Base-by-base conservation (phyloP, 305 asterid species). In the Ruellia speciosa region DNA sequence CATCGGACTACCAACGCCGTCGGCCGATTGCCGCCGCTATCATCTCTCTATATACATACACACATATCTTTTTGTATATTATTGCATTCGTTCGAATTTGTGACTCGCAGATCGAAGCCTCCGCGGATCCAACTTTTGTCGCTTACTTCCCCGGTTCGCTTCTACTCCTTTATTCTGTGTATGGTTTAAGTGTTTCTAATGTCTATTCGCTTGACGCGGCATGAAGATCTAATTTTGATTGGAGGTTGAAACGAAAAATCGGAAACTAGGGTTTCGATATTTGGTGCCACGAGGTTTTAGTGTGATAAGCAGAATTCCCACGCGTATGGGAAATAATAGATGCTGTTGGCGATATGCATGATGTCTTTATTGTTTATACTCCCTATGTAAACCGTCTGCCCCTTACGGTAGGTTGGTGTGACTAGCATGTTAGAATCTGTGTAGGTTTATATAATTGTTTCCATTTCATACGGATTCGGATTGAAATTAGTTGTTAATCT, bases 221-320 rank as follows among this genome's bases (percentile, higher is more conserved):
- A 43, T 49, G 66, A 65, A 59, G 75, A 69, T 62, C 58, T 66
- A 49, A 59, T 60, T 69, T 52, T 57, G 67, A 60, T 65, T 52
- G 56, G 51, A 35, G 60, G 16, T 58, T 15, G 56, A 48, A 33
- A 49, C 24, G 12, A 8, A 19, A 24, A 39, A 7, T 9, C 18
- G 57, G 51, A 45, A 66, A 50, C 66, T 76, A 72, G 81, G 78
- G 78, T 76, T 76, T 72, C 76, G 12, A 52, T 60, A 40, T 62
- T 52, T 52, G 64, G 58, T 60, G 3, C 4, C 39, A 47, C 31
- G 45, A 37, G 63, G 64, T 67, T 70, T 47, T 56, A 35, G 55
- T 56, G 52, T 47, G 52, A 43, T 46, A 51, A 16, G 48, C 49
- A 14, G 13, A 16, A 57, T 45, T 19, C 9, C 31, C 4, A 0